phyloP scores from a whole-genome alignment of 345 rosid genomes.

The Tarenaya hassleriana region DNA sequence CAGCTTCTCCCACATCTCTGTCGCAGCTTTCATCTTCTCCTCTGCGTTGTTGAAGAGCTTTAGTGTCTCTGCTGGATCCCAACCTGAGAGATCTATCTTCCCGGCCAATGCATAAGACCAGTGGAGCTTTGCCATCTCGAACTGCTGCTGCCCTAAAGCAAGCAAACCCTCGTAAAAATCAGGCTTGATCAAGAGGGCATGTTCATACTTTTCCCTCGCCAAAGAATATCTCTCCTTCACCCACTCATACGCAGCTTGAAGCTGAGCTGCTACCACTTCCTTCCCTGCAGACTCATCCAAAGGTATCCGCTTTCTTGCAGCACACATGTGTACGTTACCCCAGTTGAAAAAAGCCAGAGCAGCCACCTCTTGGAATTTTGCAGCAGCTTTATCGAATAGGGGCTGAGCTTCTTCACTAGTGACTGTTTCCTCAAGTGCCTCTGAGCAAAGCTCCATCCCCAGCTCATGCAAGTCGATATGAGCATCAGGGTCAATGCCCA shows the following conservation, averaged over 20 bases:
- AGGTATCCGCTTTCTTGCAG: conserved; percentile 93
- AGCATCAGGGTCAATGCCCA: conserved; percentile 94
- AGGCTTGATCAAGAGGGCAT: conserved; percentile 76
- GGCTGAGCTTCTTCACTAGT: conserved; percentile 85
- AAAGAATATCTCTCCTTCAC: conserved; percentile 79
- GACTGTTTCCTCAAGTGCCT: conserved; percentile 93
- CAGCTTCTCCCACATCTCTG: conserved; percentile 94
- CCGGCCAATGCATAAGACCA: conserved; percentile 83
- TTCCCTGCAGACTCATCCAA: conserved; percentile 79
- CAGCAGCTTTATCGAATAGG: conserved; percentile 85
- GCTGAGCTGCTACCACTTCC: conserved; percentile 58
- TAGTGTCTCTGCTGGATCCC: conserved; percentile 78
- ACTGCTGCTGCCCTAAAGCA: conserved; percentile 91
- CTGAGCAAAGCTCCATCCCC: conserved; percentile 98
- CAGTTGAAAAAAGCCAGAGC: conserved; percentile 95
- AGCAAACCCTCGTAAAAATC: conserved; percentile 95
- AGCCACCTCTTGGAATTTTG: conserved; percentile 96
- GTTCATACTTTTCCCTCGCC: conserved; percentile 72
- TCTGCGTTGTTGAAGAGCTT: conserved; percentile 75
- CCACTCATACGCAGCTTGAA: conserved; percentile 87
- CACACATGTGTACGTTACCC: conserved; percentile 99
- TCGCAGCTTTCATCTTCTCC: conserved; percentile 89
- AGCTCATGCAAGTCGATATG: conserved; percentile 91
- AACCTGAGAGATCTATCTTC: conserved; percentile 63
- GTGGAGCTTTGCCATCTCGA: conserved; percentile 97